phyloP scores from a whole-genome alignment of 2,329 filamentous ascomycete species.

The Helminthosporium solani region DNA sequence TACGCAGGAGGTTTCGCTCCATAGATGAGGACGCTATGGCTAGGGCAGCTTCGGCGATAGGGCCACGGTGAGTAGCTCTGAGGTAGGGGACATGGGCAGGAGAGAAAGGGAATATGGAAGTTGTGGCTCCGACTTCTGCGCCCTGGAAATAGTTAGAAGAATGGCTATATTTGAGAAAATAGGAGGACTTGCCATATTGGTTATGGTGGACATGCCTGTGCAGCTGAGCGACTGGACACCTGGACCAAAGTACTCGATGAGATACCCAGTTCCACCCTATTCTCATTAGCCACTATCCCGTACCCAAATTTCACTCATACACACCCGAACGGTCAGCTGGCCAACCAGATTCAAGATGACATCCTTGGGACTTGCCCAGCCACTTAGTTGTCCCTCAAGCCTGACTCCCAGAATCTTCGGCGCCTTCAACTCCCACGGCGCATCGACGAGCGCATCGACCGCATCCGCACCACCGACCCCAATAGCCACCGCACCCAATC shows the following conservation, averaged over 20 bases:
- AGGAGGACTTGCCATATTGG: not conserved
- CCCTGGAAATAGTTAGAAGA: constrained; percentile 44
- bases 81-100: constrained; percentile 82
- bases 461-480: constrained; percentile 97
- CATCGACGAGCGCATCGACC: constrained; percentile 92
- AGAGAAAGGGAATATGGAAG: constrained; percentile 91
- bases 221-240: constrained; percentile 86
- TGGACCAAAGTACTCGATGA: constrained; percentile 91
- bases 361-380: constrained; percentile 95
- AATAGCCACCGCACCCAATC: constrained; percentile 89
- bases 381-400: constrained; percentile 77
- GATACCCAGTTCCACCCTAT: constrained; percentile 82
- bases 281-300: constrained; percentile 11
- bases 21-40: constrained; percentile 60
- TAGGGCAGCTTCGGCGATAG: constrained; percentile 68
- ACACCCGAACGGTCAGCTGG: constrained; percentile 75
- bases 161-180: constrained; percentile 3
- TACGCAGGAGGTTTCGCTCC: constrained; percentile 66
- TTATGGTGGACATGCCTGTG: constrained; percentile 78
- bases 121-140: constrained; percentile 91
- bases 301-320: constrained; percentile 14
- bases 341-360: constrained; percentile 89
- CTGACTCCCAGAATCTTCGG: constrained; percentile 86
- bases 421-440: constrained; percentile 96
- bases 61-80: constrained; percentile 72